These are phyloP conservation scores for Pythium rhizo-oryzae DNA, from an alignment of 352 stramenopile genomes.

Conservation along the genomic window DNA sequence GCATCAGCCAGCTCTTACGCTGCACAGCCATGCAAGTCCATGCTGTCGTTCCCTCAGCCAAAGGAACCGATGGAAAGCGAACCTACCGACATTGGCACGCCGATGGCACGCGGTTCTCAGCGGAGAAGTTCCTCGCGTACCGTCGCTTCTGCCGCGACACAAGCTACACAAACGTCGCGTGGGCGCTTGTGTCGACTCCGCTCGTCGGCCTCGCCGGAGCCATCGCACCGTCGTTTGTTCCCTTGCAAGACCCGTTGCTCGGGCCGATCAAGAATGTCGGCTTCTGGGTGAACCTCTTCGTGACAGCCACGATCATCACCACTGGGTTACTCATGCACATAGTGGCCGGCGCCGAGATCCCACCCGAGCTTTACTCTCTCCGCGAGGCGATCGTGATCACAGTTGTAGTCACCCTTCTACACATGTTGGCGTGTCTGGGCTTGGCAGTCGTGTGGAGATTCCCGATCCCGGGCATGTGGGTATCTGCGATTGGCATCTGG, in stretches of 20 bases:
- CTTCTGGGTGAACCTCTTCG: constrained; percentile 8
- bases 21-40: background rate
- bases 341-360: constrained; percentile 4
- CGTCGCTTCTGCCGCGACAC: background rate
- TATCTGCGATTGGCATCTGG: background rate
- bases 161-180: background rate
- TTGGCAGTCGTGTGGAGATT: background rate
- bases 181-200: constrained; percentile 7
- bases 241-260: constrained; percentile 8
- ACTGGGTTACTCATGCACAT: constrained; percentile 2
- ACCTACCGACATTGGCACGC: background rate
- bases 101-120: constrained; percentile 8
- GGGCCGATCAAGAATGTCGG: constrained; percentile 5
- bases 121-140: constrained; percentile 6
- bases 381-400: background rate
- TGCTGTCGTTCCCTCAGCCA: background rate
- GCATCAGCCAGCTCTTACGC: background rate
- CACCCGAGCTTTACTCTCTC: background rate
- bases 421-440: background rate
- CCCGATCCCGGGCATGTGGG: constrained; percentile 12
- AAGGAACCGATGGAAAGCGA: background rate
- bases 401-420: background rate
- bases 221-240: constrained; percentile 11
- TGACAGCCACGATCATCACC: constrained; percentile 5
- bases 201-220: background rate